These are phyloP conservation scores for Pseudogymnoascus sp. DNA, from an alignment of 2,329 filamentous ascomycete genomes.

Conservation along the genomic window DNA sequence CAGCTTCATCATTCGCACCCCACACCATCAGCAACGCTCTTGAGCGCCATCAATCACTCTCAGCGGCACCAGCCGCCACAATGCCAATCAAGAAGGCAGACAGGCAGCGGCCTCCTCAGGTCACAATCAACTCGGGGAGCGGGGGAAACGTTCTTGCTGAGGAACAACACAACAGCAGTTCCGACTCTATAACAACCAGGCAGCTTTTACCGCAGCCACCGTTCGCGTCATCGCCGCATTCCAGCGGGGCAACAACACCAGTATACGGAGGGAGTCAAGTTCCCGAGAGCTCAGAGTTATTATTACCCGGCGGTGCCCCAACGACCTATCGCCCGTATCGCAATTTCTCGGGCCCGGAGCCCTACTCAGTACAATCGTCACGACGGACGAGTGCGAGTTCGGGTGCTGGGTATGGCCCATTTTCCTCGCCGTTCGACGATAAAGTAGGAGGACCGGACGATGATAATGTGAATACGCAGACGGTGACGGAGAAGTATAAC, in stretches of 20 bases:
- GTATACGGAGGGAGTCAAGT: slow-evolving; percentile 19
- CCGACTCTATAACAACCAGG: slow-evolving; percentile 30
- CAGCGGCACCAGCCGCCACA: slow-evolving; percentile 1
- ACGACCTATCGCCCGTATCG: slow-evolving; percentile 35
- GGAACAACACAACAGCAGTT: slow-evolving; percentile 21
- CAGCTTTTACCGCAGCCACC: slow-evolving; percentile 23
- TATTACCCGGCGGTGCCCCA: slow-evolving; percentile 39
- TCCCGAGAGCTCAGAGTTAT: slow-evolving; percentile 27
- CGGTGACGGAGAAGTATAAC: slow-evolving; percentile 66
- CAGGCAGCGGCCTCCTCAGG: slow-evolving; percentile 42
- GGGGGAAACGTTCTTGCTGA: slow-evolving; percentile 38
- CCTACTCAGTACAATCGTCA: slow-evolving; percentile 41
- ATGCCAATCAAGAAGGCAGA: neutral
- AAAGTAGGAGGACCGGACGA: slow-evolving; percentile 53
- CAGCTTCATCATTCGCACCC: neutral
- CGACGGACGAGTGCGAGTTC: slow-evolving; percentile 60
- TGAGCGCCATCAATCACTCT: neutral
- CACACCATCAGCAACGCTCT: neutral
- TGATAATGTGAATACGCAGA: slow-evolving; percentile 61
- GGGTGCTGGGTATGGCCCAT: slow-evolving; percentile 35
- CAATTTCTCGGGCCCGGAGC: slow-evolving; percentile 36
- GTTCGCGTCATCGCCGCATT: slow-evolving; percentile 15
- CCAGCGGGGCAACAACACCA: neutral
- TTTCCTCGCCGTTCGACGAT: slow-evolving; percentile 50
- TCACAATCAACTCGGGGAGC: slow-evolving; percentile 54